Conservation (phyloP, 495 filamentous ascomycete genomes). For the Aspergillus carlsbadensis region DNA sequence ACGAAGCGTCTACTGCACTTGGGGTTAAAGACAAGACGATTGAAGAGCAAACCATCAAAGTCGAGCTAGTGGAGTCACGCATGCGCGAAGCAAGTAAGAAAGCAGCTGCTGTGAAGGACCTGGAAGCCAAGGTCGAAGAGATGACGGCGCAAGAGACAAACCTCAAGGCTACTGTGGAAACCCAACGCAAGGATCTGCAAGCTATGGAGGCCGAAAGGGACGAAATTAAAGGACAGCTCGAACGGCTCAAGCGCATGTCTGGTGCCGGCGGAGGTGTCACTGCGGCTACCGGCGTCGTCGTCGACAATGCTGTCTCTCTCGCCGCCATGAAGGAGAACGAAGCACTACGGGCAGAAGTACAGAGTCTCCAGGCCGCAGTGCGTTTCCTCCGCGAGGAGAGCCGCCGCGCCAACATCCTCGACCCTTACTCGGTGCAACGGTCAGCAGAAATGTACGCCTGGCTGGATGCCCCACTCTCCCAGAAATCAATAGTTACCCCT, state of each 20-base stretch:
- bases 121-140: conserved; percentile 63
- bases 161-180: conserved; percentile 37
- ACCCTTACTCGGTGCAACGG: conserved; percentile 60
- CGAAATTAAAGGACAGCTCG: conserved; percentile 71
- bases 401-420: conserved; percentile 59
- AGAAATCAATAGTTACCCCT: conserved; percentile 35
- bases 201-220: conserved; percentile 62
- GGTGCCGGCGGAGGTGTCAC: conserved; percentile 50
- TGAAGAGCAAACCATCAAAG: conserved; percentile 77
- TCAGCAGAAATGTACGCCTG: conserved; percentile 49
- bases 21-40: conserved; percentile 90
- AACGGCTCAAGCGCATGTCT: conserved; percentile 48
- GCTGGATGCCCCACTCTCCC: conserved; percentile 64
- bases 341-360: conserved; percentile 66
- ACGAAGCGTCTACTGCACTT: conserved; percentile 59
- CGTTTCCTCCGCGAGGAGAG: conserved; percentile 78
- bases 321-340: conserved; percentile 74
- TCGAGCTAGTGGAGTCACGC: conserved; percentile 52
- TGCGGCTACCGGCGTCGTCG: conserved; percentile 42
- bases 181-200: conserved; percentile 43
- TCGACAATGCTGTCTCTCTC: conserved; percentile 42
- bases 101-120: conserved; percentile 45
- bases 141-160: conserved; percentile 44
- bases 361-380: conserved; percentile 69
- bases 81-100: conserved; percentile 55